Conservation (phyloP, 768 basidiomycete genomes). For the Strobilomyces confusus region DNA sequence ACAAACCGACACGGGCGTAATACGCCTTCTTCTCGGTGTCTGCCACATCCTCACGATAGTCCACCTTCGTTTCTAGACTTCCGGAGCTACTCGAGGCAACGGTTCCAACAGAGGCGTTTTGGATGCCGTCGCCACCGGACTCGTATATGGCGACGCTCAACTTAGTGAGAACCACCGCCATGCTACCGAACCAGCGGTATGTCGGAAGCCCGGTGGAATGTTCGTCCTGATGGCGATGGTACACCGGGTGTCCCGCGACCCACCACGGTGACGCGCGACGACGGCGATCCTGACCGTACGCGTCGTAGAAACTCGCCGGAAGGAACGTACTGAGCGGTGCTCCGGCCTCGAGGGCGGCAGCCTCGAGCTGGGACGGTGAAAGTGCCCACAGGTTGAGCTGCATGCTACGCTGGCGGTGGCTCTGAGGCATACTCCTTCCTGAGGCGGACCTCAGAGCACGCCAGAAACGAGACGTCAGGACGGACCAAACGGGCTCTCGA, state of each 20-base stretch:
- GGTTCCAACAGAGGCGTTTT: background rate
- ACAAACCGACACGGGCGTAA: constrained; percentile 50
- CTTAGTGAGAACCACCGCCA: constrained; percentile 52
- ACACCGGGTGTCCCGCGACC: constrained; percentile 21
- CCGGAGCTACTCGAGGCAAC: constrained; percentile 1
- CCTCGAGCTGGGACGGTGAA: constrained; percentile 49
- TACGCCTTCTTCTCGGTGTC: constrained; percentile 55
- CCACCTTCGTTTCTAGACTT: constrained; percentile 10
- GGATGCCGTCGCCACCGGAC: constrained; percentile 13
- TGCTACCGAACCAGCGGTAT: constrained; percentile 53
- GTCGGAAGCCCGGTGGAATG: constrained; percentile 37
- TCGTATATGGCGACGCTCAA: constrained; percentile 43
- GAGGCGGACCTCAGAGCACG: constrained; percentile 7
- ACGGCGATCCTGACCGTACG: constrained; percentile 4
- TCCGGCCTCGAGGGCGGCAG: constrained; percentile 65
- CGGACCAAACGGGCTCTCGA: constrained; percentile 6
- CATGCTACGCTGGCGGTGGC: constrained; percentile 39
- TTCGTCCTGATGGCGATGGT: constrained; percentile 10
- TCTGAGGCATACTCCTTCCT: constrained; percentile 4
- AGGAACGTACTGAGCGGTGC: constrained; percentile 52
- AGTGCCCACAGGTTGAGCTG: constrained; percentile 64
- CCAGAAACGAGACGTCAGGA: constrained; percentile 9
- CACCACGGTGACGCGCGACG: constrained; percentile 11
- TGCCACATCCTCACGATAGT: constrained; percentile 19
- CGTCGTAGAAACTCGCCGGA: constrained; percentile 35